Percentiles rank a stretch among this genome's conserved stretches.
Evolutionary conservation across 1,284 basidiomycete species (phyloP).

Genomic region (Ganoderma resinaceum): DNA sequence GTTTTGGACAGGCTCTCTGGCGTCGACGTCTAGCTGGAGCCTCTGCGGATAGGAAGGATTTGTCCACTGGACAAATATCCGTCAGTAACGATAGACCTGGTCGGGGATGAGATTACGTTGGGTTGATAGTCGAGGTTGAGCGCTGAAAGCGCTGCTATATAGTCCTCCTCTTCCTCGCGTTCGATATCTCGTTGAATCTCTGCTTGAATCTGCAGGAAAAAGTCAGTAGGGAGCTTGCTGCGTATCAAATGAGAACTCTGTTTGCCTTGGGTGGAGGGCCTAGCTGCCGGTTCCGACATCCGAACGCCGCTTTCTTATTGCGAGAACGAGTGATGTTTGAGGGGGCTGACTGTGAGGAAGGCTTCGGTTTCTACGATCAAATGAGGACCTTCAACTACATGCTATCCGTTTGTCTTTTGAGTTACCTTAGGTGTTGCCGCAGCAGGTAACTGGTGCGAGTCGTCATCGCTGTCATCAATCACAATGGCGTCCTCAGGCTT

Average conservation of each 20-base stretch:
- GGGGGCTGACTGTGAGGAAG: not conserved
- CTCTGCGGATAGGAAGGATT: not conserved
- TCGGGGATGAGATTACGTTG: constrained; percentile 1
- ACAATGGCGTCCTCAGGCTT: not conserved
- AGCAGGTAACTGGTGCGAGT: not conserved
- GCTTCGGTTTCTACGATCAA: not conserved
- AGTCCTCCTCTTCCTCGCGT: constrained; percentile 9
- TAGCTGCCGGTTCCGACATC: not conserved
- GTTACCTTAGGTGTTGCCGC: not conserved
- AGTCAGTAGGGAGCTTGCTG: not conserved
- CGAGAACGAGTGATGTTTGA: not conserved
- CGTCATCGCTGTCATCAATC: not conserved
- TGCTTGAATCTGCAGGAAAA: not conserved
- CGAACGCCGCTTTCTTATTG: no score
- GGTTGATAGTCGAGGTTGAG: constrained; percentile 10
- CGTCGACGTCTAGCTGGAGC: not conserved
- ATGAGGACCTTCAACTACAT: not conserved
- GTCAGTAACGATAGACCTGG: not conserved
- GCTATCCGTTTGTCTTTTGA: not conserved
- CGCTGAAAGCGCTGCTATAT: constrained; percentile 12
- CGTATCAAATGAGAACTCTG: not conserved
- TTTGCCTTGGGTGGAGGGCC: not conserved
- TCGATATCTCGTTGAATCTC: constrained; percentile 8
- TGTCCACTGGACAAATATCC: constrained; percentile 13
- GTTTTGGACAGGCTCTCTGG: not conserved